A percentile compares a stretch with the other conserved stretches of the same genome.
phyloP scores from a whole-genome alignment of 2,329 filamentous ascomycete genomes.

The Arthrobotrys conoides region DNA sequence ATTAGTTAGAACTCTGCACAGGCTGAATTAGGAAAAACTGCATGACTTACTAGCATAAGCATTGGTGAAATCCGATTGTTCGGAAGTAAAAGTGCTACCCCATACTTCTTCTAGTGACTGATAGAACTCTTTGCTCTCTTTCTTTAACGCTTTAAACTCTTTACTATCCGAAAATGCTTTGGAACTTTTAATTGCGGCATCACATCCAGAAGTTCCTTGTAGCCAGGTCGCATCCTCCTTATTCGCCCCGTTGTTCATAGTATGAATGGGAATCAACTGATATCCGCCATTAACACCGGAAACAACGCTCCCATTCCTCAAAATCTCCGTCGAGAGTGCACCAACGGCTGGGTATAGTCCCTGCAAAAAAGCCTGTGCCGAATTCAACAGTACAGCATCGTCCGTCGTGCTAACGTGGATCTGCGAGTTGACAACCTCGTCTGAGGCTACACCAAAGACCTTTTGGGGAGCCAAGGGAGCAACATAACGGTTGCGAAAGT shows the following conservation, averaged over 20 bases:
- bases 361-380: constrained; percentile 84
- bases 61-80: constrained; percentile 69
- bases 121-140: constrained; percentile 72
- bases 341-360: constrained; percentile 86
- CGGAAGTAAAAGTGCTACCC: constrained; percentile 67
- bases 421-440: constrained; percentile 79
- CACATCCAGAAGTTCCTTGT: constrained; percentile 73
- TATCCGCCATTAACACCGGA: constrained; percentile 81
- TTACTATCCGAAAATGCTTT: constrained; percentile 71
- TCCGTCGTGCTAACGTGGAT: constrained; percentile 80
- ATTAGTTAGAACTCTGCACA: neutral
- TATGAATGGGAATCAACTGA: constrained; percentile 83
- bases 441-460: constrained; percentile 77
- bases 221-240: constrained; percentile 71
- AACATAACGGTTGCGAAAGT: constrained; percentile 84
- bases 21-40: neutral
- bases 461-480: constrained; percentile 70
- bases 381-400: constrained; percentile 85
- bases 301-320: constrained; percentile 79
- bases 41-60: constrained; percentile 68
- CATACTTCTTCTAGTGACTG: constrained; percentile 69
- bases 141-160: constrained; percentile 69
- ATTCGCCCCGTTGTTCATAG: constrained; percentile 73
- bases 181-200: constrained; percentile 72
- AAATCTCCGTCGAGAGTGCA: constrained; percentile 70